Evolutionary conservation across 2,329 filamentous ascomycete species (phyloP).

Genomic region (Akanthomyces dipterigenus): DNA sequence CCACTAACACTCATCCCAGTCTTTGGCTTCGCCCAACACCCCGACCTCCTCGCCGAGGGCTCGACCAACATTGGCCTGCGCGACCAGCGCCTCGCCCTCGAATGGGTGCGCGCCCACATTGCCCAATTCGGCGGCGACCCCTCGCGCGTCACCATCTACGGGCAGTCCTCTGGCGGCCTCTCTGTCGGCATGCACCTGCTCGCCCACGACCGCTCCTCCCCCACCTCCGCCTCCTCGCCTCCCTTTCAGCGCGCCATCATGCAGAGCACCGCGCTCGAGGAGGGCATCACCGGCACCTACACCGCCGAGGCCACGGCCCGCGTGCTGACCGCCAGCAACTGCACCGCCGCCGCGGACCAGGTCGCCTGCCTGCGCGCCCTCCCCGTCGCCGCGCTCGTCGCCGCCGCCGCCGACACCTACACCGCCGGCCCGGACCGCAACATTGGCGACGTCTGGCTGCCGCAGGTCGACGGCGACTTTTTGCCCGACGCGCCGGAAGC

Average conservation of each 20-base stretch:
- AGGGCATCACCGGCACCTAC: conserved; percentile 41
- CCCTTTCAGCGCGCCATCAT: conserved; percentile 41
- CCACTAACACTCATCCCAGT: conserved; percentile 11
- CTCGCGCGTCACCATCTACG: conserved; percentile 13
- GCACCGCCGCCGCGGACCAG: conserved; percentile 38
- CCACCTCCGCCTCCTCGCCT: conserved; percentile 23
- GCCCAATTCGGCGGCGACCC: conserved; percentile 13
- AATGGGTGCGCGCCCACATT: conserved; percentile 14
- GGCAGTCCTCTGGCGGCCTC: conserved; percentile 20
- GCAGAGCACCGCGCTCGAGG: conserved; percentile 43
- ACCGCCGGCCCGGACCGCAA: conserved; percentile 35
- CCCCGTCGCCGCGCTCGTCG: conserved; percentile 19
- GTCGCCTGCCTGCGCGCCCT: neutral
- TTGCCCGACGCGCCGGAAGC: conserved; percentile 36
- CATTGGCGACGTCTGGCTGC: conserved; percentile 44
- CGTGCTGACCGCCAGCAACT: conserved; percentile 35
- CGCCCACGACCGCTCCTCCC: conserved; percentile 36
- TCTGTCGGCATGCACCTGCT: conserved; percentile 41
- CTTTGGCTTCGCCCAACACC: conserved; percentile 22
- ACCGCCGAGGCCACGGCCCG: conserved; percentile 39
- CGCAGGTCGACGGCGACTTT: conserved; percentile 36
- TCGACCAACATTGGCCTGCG: conserved; percentile 10
- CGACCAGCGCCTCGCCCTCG: conserved; percentile 14
- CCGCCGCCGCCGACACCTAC: conserved; percentile 37
- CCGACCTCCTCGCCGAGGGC: conserved; percentile 13